phyloP scores from a whole-genome alignment of 768 basidiomycete species.

The Russula compacta region DNA sequence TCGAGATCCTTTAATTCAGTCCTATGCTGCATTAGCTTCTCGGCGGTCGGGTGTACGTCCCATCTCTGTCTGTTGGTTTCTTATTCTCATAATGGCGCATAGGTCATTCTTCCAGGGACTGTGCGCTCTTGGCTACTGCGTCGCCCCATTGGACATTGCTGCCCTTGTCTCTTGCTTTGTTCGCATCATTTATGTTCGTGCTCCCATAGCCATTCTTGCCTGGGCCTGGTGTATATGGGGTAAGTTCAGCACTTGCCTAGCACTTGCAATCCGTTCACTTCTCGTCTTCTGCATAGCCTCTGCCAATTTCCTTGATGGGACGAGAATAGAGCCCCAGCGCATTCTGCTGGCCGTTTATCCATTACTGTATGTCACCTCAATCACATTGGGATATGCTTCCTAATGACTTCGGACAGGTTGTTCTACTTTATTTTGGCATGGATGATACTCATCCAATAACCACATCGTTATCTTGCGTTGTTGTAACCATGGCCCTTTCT shows the following conservation, averaged over 20 bases:
- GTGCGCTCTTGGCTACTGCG: constrained; percentile 91
- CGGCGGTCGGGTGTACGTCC: constrained; percentile 69
- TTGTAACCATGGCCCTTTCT: constrained; percentile 2
- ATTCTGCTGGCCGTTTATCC: constrained; percentile 94
- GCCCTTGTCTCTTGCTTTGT: constrained; percentile 84
- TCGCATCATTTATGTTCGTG: constrained; percentile 75
- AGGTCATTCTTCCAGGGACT: constrained; percentile 95
- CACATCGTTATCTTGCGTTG: neutral
- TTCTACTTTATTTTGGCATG: constrained; percentile 94
- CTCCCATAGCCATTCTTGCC: constrained; percentile 74
- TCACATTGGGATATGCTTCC: constrained; percentile 5
- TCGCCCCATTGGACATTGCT: constrained; percentile 87
- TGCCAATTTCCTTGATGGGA: constrained; percentile 92
- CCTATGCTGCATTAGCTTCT: constrained; percentile 44
- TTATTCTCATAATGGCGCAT: neutral
- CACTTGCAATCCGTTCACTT: neutral
- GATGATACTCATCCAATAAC: constrained; percentile 91
- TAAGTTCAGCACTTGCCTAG: constrained; percentile 30
- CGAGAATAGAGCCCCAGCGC: constrained; percentile 84
- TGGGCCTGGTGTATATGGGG: constrained; percentile 99
- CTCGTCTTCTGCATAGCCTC: constrained; percentile 45
- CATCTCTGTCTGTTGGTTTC: neutral
- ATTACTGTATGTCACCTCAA: constrained; percentile 55
- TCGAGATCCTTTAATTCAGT: neutral
- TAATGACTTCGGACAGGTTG: constrained; percentile 37